Evolutionary conservation across 164 flowering plant species (phyloP).

Genomic region (Kingdonia uniflora): DNA sequence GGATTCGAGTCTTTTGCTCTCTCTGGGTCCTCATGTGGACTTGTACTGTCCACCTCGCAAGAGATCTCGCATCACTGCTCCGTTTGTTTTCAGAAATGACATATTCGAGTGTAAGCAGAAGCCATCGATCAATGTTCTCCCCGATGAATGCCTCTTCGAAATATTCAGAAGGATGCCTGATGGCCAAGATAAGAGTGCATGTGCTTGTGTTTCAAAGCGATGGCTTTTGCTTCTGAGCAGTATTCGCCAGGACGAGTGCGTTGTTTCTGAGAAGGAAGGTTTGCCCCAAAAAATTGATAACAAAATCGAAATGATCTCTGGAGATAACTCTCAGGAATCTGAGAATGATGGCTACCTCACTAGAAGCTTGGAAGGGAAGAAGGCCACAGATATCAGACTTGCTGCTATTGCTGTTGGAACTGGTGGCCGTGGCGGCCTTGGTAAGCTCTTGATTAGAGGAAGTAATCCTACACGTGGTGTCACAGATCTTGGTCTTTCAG

Average conservation of each 20-base stretch:
- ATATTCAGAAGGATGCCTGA: slow-evolving; percentile 53
- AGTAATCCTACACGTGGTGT: slow-evolving; percentile 37
- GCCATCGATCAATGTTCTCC: slow-evolving; percentile 54
- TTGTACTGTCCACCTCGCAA: slow-evolving; percentile 31
- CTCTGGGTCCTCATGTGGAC: slow-evolving; percentile 21
- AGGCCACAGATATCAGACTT: slow-evolving; percentile 76
- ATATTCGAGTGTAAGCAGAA: slow-evolving; percentile 24
- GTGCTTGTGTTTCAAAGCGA: slow-evolving; percentile 64
- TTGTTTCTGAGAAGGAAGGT: not conserved
- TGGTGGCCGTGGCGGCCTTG: slow-evolving; percentile 59
- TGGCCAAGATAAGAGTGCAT: slow-evolving; percentile 44
- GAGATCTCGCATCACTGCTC: slow-evolving; percentile 26
- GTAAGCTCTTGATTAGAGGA: slow-evolving; percentile 63
- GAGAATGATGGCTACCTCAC: slow-evolving; percentile 50
- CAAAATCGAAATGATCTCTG: slow-evolving; percentile 6
- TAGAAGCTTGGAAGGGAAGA: slow-evolving; percentile 71
- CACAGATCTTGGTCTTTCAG: slow-evolving; percentile 51
- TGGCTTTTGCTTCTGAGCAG: slow-evolving; percentile 64
- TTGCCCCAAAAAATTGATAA: not conserved
- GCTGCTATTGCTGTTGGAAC: slow-evolving; percentile 79
- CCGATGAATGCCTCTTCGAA: slow-evolving; percentile 79
- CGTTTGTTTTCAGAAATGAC: slow-evolving; percentile 25
- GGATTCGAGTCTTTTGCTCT: slow-evolving; percentile 20
- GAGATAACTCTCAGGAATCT: slow-evolving; percentile 18
- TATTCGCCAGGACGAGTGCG: slow-evolving; percentile 26